Evolutionary conservation across 495 filamentous ascomycete species (phyloP).

Genomic region (Bombardia bombarda): DNA sequence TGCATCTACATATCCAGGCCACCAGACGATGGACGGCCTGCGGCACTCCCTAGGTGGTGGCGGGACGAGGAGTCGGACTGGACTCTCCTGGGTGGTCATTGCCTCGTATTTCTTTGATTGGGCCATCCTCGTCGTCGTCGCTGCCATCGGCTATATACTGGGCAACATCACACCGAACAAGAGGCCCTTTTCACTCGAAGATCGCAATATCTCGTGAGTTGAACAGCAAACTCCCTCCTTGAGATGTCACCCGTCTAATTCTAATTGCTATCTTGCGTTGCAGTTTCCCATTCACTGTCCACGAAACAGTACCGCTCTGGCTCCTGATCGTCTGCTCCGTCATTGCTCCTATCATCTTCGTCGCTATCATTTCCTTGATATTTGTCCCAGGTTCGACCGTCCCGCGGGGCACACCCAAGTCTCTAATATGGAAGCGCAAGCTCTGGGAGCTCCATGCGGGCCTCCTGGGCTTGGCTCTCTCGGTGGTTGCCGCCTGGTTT

Average conservation of each 20-base stretch:
- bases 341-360: conserved; percentile 53
- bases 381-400: conserved; percentile 57
- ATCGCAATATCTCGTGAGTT: conserved; percentile 38
- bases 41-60: conserved; percentile 7
- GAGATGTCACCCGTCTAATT: conserved; percentile 9
- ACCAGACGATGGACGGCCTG: conserved; percentile 15
- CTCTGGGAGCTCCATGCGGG: conserved; percentile 83
- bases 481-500: conserved; percentile 59
- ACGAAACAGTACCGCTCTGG: conserved; percentile 62
- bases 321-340: conserved; percentile 49
- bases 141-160: conserved; percentile 34
- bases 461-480: conserved; percentile 63
- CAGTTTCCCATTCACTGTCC: conserved; percentile 62
- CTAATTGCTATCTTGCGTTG: conserved; percentile 44
- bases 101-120: conserved; percentile 42
- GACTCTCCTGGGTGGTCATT: conserved; percentile 21
- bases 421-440: conserved; percentile 60
- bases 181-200: conserved; percentile 40
- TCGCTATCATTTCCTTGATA: conserved; percentile 63
- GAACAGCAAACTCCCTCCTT: background rate
- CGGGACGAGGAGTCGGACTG: conserved; percentile 15
- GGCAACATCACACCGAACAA: conserved; percentile 49
- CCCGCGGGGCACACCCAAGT: conserved; percentile 56
- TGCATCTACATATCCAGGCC: conserved; percentile 9
- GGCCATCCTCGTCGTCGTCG: conserved; percentile 33